Percentiles rank a stretch among this genome's conserved stretches.
Evolutionary conservation across 495 filamentous ascomycete genomes (phyloP).

Genomic region (Podospora tetraspora): DNA sequence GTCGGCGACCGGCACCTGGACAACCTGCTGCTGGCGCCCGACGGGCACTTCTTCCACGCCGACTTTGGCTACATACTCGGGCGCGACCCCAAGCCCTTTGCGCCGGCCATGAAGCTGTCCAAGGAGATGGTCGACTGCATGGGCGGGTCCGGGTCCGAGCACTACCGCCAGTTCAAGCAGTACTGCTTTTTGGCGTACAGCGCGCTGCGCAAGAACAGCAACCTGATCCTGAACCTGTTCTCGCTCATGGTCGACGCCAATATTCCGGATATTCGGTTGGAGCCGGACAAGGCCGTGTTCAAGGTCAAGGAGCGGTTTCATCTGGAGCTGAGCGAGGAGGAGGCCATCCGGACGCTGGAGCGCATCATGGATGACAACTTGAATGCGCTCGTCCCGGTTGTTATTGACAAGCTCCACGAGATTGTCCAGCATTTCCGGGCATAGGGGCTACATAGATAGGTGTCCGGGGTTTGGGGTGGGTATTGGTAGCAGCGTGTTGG

Average conservation of each 20-base stretch:
- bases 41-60: constrained; percentile 95
- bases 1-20: constrained; percentile 96
- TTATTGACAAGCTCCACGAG: constrained; percentile 93
- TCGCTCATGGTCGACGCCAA: constrained; percentile 95
- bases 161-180: constrained; percentile 83
- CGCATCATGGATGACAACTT: constrained; percentile 83
- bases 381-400: constrained; percentile 80
- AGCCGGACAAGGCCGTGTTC: constrained; percentile 85
- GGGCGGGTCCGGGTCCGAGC: constrained; percentile 72
- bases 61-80: constrained; percentile 98
- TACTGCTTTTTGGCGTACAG: constrained; percentile 96
- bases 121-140: constrained; percentile 99
- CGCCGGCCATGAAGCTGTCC: constrained; percentile 92
- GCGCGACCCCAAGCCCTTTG: constrained; percentile 95
- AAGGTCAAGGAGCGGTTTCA: constrained; percentile 95
- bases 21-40: constrained; percentile 85
- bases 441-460: constrained; percentile 42
- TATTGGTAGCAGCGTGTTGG: not conserved
- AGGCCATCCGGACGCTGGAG: constrained; percentile 82
- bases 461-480: no score
- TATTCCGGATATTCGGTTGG: constrained; percentile 88
- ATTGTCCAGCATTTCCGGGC: constrained; percentile 86
- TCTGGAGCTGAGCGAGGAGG: constrained; percentile 87
- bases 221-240: constrained; percentile 93
- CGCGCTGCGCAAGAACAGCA: constrained; percentile 79